phyloP scores from a whole-genome alignment of 2,329 filamentous ascomycete species.

The Xenosphaeropsis pyriputrescens region DNA sequence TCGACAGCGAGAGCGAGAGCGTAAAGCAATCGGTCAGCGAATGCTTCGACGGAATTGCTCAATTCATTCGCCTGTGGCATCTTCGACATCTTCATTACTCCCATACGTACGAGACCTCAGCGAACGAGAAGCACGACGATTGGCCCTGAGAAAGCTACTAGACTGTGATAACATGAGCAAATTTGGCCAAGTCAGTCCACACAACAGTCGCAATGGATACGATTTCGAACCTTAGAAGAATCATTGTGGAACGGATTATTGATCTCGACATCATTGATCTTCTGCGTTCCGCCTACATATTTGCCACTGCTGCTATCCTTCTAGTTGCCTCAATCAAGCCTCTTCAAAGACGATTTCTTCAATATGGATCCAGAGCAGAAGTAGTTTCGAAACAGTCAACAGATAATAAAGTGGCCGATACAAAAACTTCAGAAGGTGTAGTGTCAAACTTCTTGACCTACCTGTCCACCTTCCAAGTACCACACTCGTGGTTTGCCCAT shows the following conservation, averaged over 20 bases:
- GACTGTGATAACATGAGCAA: background rate
- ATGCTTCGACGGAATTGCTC: too few relatives aligned
- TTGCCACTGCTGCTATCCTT: background rate
- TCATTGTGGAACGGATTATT: background rate
- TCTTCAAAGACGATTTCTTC: background rate
- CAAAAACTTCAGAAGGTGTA: too few relatives aligned
- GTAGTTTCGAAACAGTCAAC: too few relatives aligned
- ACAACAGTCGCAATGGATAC: background rate
- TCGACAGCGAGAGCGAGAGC: too few relatives aligned
- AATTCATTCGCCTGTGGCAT: too few relatives aligned
- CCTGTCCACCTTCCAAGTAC: slow-evolving; percentile 31
- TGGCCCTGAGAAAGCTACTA: background rate
- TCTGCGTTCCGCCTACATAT: background rate
- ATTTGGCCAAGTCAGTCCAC: background rate
- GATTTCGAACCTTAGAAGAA: background rate
- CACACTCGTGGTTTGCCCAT: slow-evolving; percentile 79
- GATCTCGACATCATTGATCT: background rate
- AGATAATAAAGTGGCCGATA: too few relatives aligned
- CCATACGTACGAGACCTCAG: too few relatives aligned
- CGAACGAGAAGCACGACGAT: background rate
- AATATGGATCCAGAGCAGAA: background rate
- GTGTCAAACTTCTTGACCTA: too few relatives aligned
- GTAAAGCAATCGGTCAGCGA: too few relatives aligned
- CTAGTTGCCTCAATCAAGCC: background rate
- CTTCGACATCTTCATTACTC: too few relatives aligned